These are phyloP conservation scores for Trichoderma asperellum DNA, from an alignment of 2,329 filamentous ascomycete genomes.

Conservation along the genomic window DNA sequence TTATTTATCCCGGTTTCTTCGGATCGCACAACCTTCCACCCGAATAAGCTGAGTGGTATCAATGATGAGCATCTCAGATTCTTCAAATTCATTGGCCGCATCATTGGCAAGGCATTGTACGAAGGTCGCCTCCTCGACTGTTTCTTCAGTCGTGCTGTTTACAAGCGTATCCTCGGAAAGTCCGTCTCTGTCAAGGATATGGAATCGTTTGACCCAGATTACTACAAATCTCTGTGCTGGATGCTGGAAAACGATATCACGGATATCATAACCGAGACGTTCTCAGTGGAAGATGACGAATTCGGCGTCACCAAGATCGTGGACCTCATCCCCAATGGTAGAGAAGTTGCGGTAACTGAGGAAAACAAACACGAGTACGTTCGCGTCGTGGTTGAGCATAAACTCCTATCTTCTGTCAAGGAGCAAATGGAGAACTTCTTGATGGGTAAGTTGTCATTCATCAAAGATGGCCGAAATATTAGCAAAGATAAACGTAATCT, in stretches of 20 bases:
- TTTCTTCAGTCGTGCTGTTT: slow-evolving; percentile 97
- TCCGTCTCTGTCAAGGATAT: slow-evolving; percentile 98
- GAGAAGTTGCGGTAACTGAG: slow-evolving; percentile 91
- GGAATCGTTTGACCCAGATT: slow-evolving; percentile 97
- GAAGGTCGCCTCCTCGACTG: slow-evolving; percentile 95
- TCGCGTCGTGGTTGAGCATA: slow-evolving; percentile 90
- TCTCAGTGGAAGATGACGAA: slow-evolving; percentile 89
- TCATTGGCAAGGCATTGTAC: slow-evolving; percentile 97
- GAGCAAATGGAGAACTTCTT: slow-evolving; percentile 94
- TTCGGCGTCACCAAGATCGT: slow-evolving; percentile 89
- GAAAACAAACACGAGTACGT: slow-evolving; percentile 99
- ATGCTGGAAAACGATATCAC: slow-evolving; percentile 99
- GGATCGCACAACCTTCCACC: slow-evolving; percentile 97
- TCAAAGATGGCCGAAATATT: not conserved
- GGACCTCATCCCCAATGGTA: slow-evolving; percentile 84
- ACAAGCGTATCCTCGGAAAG: slow-evolving; percentile 95
- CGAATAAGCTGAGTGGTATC: slow-evolving; percentile 89
- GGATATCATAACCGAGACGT: slow-evolving; percentile 95
- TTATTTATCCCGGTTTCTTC: slow-evolving; percentile 96
- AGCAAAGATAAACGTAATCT: not conserved
- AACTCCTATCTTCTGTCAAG: slow-evolving; percentile 86
- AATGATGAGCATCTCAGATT: slow-evolving; percentile 96
- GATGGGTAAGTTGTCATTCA: slow-evolving; percentile 61
- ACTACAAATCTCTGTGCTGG: slow-evolving; percentile 98
- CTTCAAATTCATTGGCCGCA: slow-evolving; percentile 98